phyloP scores from a whole-genome alignment of 1,284 basidiomycete genomes.

The Malassezia nana region DNA sequence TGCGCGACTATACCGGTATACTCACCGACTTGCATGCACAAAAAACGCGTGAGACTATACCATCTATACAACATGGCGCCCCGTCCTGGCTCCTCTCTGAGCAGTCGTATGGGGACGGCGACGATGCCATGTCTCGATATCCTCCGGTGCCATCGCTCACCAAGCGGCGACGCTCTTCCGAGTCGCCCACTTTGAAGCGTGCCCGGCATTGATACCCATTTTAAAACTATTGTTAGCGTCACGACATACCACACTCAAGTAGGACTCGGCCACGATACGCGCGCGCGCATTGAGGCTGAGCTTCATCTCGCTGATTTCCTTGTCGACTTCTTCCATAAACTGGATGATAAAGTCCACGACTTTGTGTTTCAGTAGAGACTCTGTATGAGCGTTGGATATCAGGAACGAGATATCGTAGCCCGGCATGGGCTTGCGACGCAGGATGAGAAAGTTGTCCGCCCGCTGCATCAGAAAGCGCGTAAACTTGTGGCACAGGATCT shows the following conservation, averaged over 20 bases:
- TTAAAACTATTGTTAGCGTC: not conserved
- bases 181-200: not conserved
- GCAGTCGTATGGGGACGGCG: slow-evolving; percentile 11
- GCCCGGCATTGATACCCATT: not conserved
- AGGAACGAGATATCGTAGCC: slow-evolving; percentile 96
- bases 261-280: slow-evolving; percentile 79
- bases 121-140: slow-evolving; percentile 2
- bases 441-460: slow-evolving; percentile 90
- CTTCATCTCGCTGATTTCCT: slow-evolving; percentile 69
- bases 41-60: slow-evolving; percentile 12
- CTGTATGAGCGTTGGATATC: slow-evolving; percentile 91
- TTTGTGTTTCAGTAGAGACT: slow-evolving; percentile 98
- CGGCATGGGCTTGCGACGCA: slow-evolving; percentile 80
- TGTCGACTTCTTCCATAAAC: slow-evolving; percentile 98
- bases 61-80: not conserved
- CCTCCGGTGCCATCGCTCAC: not conserved
- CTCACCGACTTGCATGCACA: not conserved
- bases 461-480: slow-evolving; percentile 99
- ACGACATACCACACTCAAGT: slow-evolving; percentile 31
- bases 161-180: not conserved
- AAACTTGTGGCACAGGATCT: slow-evolving; percentile 93
- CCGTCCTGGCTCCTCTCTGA: slow-evolving; percentile 8
- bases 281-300: slow-evolving; percentile 80
- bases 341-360: slow-evolving; percentile 99
- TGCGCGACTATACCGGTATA: not conserved